phyloP scores from a whole-genome alignment of 768 basidiomycete genomes.

The Boletus eberwhitei region DNA sequence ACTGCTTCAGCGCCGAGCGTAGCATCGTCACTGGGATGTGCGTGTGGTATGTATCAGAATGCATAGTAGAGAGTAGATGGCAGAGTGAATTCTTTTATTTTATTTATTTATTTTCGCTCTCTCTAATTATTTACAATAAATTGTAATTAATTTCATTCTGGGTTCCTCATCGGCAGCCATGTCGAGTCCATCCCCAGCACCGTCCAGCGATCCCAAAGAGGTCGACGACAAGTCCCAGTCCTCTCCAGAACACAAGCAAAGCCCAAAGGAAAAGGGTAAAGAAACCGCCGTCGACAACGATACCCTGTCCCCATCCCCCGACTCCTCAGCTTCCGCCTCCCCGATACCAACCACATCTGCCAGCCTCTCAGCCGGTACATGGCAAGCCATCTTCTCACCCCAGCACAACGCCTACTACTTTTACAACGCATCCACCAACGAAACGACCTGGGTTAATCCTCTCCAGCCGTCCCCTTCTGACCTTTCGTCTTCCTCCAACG shows the following conservation, averaged over 20 bases:
- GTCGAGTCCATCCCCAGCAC: conserved; percentile 8
- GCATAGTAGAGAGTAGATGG: background rate
- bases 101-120: conserved; percentile 5
- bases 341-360: background rate
- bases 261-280: conserved; percentile 2
- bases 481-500: conserved; percentile 19
- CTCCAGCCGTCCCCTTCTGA: conserved; percentile 40
- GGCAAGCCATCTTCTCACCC: conserved; percentile 83
- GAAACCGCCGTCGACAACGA: conserved; percentile 2
- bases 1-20: conserved; percentile 55
- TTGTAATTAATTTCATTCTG: background rate
- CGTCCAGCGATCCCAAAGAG: conserved; percentile 3
- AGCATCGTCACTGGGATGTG: conserved; percentile 28
- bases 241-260: conserved; percentile 1
- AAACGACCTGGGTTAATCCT: conserved; percentile 86
- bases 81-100: no score
- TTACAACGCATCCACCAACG: conserved; percentile 67
- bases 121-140: background rate
- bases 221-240: background rate
- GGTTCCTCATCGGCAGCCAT: conserved; percentile 5
- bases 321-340: conserved; percentile 4
- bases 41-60: conserved; percentile 5
- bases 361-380: conserved; percentile 37
- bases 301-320: background rate
- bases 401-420: conserved; percentile 83